Evolutionary conservation across 306 rosid species (phyloP).

Genomic region (Fragaria vesca): DNA sequence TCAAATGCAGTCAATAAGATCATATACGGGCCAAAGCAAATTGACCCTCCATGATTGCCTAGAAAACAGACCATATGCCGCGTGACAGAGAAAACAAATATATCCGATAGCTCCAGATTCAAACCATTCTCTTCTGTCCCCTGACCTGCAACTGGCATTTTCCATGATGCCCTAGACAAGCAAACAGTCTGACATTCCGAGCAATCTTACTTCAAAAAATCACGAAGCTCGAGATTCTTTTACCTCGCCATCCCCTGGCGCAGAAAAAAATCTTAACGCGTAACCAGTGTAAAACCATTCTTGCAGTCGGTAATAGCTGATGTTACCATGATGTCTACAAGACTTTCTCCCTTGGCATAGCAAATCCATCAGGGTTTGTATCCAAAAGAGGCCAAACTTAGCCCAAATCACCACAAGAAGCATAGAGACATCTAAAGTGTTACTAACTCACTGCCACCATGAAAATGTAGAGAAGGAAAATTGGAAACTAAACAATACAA

Average conservation of each 20-base stretch:
- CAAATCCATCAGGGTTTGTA: neutral
- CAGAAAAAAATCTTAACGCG: neutral
- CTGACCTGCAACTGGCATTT: neutral
- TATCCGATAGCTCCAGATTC: constrained; percentile 1
- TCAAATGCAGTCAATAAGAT: neutral
- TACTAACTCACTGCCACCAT: too few species aligned
- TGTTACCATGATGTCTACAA: neutral
- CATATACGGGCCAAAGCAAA: neutral
- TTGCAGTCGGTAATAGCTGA: neutral
- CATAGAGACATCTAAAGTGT: too few species aligned
- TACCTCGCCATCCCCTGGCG: neutral
- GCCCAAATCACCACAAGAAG: neutral
- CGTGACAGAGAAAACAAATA: neutral
- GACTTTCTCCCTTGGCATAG: neutral
- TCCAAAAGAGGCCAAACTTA: neutral
- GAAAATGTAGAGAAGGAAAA: too few species aligned
- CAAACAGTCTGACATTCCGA: neutral
- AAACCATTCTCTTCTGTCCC: neutral
- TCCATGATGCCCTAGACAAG: neutral
- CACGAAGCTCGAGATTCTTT: neutral
- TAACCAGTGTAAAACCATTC: neutral
- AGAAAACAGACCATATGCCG: neutral
- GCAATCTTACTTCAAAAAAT: neutral
- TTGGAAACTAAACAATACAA: too few species aligned
- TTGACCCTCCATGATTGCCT: neutral